Conservation (phyloP, 176 grass and related monocot genomes). For the Puya raimondii region DNA sequence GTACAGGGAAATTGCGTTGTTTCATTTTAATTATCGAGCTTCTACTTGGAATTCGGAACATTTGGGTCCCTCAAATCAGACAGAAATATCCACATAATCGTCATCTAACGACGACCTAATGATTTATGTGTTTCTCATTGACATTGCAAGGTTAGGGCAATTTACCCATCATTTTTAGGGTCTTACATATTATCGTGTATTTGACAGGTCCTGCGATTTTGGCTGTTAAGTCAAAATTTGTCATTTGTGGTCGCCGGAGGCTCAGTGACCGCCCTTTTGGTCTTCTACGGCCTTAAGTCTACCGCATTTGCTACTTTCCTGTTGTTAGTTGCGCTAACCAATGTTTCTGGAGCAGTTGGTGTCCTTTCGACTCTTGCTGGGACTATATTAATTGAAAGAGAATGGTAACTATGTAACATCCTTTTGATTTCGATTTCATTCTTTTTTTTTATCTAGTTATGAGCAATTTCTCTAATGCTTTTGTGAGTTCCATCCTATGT, state of each 20-base stretch:
- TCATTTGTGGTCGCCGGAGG: constrained; percentile 61
- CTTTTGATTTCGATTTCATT: neutral
- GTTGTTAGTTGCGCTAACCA: constrained; percentile 46
- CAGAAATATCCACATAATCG: too few relatives aligned
- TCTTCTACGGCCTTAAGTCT: constrained; percentile 29
- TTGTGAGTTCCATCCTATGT: neutral
- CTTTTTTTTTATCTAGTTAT: neutral
- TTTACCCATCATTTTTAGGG: neutral
- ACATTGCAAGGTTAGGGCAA: neutral
- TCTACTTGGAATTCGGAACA: too few relatives aligned
- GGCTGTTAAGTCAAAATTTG: constrained; percentile 58
- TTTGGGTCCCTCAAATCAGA: too few relatives aligned
- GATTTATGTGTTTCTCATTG: too few relatives aligned
- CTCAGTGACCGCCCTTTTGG: constrained; percentile 45
- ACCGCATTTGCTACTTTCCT: constrained; percentile 37
- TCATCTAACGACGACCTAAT: too few relatives aligned
- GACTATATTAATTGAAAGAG: constrained; percentile 83
- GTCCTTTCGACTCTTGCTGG: constrained; percentile 78
- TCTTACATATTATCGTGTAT: constrained; percentile 8
- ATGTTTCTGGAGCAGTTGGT: constrained; percentile 63
- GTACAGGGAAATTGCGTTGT: too few relatives aligned
- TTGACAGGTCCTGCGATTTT: constrained; percentile 49
- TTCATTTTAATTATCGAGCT: too few relatives aligned
- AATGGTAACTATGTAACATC: constrained; percentile 39
- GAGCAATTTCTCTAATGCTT: neutral